Conservation (phyloP, 257 asterid genomes). For the Solanum tarapatanum region DNA sequence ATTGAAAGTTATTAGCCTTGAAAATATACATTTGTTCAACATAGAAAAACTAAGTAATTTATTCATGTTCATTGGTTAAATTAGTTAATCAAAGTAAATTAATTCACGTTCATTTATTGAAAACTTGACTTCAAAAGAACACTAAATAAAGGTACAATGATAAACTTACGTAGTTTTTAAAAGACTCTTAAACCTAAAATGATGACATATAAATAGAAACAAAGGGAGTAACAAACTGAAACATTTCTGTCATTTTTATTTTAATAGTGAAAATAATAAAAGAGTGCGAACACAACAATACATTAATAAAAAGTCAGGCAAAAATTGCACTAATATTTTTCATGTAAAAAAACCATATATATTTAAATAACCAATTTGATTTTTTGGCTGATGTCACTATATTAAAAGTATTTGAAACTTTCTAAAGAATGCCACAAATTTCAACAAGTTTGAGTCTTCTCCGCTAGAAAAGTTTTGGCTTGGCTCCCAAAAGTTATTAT, state of each 20-base stretch:
- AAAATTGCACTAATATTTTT: neutral
- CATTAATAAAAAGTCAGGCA: neutral
- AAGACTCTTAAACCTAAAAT: too few relatives aligned
- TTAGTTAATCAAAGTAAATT: too few relatives aligned
- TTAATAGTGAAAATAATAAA: neutral
- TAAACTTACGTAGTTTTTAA: too few relatives aligned
- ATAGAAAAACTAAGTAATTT: neutral
- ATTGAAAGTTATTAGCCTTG: too few relatives aligned
- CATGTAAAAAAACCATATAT: neutral
- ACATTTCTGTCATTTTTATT: neutral
- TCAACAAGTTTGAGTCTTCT: neutral
- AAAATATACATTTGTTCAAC: neutral
- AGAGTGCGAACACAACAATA: neutral
- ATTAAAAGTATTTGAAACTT: neutral
- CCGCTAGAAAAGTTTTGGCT: neutral
- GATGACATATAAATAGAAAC: too few relatives aligned
- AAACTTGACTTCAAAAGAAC: too few relatives aligned
- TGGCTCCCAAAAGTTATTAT: neutral
- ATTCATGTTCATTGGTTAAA: neutral
- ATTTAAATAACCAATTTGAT: neutral
- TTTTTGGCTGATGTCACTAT: neutral
- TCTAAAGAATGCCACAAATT: neutral
- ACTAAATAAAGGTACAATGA: too few relatives aligned
- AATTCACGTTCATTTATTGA: neutral
- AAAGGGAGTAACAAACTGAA: neutral